phyloP scores from a whole-genome alignment of 2,329 filamentous ascomycete species.

The Xylariaceae sp. region DNA sequence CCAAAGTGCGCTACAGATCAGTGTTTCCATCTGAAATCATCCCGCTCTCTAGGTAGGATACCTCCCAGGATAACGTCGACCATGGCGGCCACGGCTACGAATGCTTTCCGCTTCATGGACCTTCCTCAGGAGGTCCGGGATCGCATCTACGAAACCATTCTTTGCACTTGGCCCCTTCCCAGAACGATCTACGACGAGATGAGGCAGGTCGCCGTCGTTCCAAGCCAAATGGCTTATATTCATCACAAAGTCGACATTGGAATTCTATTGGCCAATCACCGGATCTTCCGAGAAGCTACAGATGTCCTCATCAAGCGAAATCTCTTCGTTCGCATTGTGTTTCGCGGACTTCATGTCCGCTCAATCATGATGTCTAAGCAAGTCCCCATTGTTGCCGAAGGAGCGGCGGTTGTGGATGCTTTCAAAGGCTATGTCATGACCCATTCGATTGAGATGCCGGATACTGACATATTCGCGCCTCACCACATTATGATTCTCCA shows the following conservation, averaged over 20 bases:
- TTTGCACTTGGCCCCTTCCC: not conserved
- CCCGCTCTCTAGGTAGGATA: too few species aligned
- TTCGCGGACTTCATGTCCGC: not conserved
- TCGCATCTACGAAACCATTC: not conserved
- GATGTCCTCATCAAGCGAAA: not conserved
- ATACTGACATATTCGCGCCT: not conserved
- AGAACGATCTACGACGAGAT: not conserved
- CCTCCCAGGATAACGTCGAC: too few species aligned
- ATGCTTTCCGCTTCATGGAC: not conserved
- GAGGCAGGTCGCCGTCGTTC: not conserved
- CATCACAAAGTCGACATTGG: not conserved
- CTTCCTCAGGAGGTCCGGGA: not conserved
- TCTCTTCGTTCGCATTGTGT: not conserved
- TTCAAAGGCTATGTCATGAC: slow-evolving; percentile 1
- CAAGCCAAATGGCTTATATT: not conserved
- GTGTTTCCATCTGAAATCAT: too few species aligned
- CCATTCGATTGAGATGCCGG: not conserved
- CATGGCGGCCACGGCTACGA: not conserved
- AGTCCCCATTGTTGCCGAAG: not conserved
- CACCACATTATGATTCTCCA: not conserved
- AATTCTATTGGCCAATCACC: not conserved
- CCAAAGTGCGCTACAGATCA: too few species aligned
- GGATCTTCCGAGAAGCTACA: not conserved
- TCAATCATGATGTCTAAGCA: not conserved
- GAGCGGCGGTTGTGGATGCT: not conserved